These are phyloP conservation scores for Metschnikowia santaceciliae DNA, from an alignment of 805 yeast genomes.

Conservation along the genomic window DNA sequence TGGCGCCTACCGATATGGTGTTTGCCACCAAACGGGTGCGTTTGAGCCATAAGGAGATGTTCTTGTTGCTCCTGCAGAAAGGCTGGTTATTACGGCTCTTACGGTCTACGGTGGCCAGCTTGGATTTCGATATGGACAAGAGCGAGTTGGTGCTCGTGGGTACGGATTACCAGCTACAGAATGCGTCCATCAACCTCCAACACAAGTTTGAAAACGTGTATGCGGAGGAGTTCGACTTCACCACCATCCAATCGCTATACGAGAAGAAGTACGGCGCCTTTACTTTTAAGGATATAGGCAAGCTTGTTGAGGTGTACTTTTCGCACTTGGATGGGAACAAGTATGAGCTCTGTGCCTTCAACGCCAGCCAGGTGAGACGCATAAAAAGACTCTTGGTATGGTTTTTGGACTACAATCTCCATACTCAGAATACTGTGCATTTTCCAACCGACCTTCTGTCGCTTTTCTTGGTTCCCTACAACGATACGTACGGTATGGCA, in stretches of 20 bases:
- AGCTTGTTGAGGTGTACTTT: slow-evolving; percentile 34
- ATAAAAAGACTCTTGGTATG: slow-evolving; percentile 38
- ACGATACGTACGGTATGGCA: slow-evolving; percentile 28
- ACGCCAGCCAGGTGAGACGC: slow-evolving; percentile 26
- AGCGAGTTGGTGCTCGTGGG: slow-evolving; percentile 34
- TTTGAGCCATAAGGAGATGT: slow-evolving; percentile 36
- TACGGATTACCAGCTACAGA: slow-evolving; percentile 37
- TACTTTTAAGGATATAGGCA: slow-evolving; percentile 24
- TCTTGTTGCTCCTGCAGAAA: slow-evolving; percentile 35
- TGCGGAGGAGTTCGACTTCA: slow-evolving; percentile 30
- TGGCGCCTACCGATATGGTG: slow-evolving; percentile 22
- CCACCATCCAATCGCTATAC: slow-evolving; percentile 24
- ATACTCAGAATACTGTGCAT: slow-evolving; percentile 17
- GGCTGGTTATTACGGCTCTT: slow-evolving; percentile 39
- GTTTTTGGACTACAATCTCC: slow-evolving; percentile 34
- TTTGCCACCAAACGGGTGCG: slow-evolving; percentile 30
- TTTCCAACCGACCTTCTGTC: slow-evolving; percentile 13
- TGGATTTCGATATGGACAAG: slow-evolving; percentile 31
- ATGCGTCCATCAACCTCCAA: slow-evolving; percentile 41
- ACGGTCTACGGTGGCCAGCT: slow-evolving; percentile 38
- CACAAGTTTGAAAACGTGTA: slow-evolving; percentile 25
- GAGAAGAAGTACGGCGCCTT: slow-evolving; percentile 25
- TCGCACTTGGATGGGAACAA: slow-evolving; percentile 22
- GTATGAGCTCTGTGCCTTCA: slow-evolving; percentile 31
- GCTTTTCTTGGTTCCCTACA: slow-evolving; percentile 22